phyloP scores from a whole-genome alignment of 768 basidiomycete species.

The Roridomyces roridus region DNA sequence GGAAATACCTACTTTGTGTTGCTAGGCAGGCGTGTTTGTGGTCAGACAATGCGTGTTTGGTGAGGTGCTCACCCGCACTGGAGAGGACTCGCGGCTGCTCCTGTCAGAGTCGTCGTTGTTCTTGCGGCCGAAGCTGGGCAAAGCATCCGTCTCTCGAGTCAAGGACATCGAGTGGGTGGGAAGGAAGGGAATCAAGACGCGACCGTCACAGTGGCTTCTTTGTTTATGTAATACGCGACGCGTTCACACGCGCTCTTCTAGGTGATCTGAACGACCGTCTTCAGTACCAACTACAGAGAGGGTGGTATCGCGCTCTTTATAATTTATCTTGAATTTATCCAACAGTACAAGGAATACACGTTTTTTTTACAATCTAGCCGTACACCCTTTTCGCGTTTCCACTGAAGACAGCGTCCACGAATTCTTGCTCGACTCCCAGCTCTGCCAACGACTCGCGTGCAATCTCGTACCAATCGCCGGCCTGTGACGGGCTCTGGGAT shows the following conservation, averaged over 20 bases:
- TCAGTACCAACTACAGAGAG: no score
- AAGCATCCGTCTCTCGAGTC: not conserved
- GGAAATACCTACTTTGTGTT: slow-evolving; percentile 32
- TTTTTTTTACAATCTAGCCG: slow-evolving; percentile 26
- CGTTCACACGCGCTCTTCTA: not conserved
- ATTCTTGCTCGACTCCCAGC: slow-evolving; percentile 78
- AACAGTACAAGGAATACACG: slow-evolving; percentile 10
- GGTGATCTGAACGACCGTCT: no score
- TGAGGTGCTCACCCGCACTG: slow-evolving; percentile 44
- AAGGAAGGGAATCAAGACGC: not conserved
- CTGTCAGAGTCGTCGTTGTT: slow-evolving; percentile 49
- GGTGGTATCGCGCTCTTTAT: no score
- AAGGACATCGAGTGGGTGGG: not conserved
- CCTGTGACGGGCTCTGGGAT: slow-evolving; percentile 51
- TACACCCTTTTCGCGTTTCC: slow-evolving; percentile 56
- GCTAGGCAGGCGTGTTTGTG: slow-evolving; percentile 33
- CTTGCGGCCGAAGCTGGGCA: slow-evolving; percentile 41
- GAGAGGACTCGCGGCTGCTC: slow-evolving; percentile 65
- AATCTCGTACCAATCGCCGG: slow-evolving; percentile 81
- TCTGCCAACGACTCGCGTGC: slow-evolving; percentile 82
- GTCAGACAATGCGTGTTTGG: not conserved
- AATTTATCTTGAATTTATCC: no score
- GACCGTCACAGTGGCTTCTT: not conserved
- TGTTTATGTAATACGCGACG: slow-evolving; percentile 6
- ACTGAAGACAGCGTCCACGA: slow-evolving; percentile 76